Percentiles rank a stretch among this genome's conserved stretches.
Evolutionary conservation across 768 basidiomycete species (phyloP).

Genomic region (Macrolepiota fuliginosa): DNA sequence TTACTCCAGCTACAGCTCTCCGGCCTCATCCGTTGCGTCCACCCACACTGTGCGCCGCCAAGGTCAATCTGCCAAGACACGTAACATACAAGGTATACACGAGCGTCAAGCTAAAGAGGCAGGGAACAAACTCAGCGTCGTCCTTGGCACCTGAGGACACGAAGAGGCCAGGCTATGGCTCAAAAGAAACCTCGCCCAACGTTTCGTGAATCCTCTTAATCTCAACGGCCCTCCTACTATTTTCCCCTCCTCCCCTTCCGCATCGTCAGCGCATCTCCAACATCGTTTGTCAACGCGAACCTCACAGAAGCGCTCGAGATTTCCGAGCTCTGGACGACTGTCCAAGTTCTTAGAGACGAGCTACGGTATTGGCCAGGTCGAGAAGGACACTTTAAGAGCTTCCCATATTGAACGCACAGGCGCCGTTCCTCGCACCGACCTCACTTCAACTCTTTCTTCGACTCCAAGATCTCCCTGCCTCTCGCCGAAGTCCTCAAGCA

Average conservation of each 20-base stretch:
- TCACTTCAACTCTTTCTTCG: conserved; percentile 8
- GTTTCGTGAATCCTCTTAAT: conserved; percentile 54
- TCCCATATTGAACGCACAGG: conserved; percentile 48
- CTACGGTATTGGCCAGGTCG: conserved; percentile 60
- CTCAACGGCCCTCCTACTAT: conserved; percentile 28
- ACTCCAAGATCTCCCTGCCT: conserved; percentile 12
- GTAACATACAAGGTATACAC: conserved; percentile 37
- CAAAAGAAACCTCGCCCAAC: conserved; percentile 59
- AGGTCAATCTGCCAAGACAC: conserved; percentile 30
- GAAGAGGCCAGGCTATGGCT: conserved; percentile 64
- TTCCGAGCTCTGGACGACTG: conserved; percentile 24
- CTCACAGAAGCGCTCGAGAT: background rate
- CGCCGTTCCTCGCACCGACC: background rate
- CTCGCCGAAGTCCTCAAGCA: background rate
- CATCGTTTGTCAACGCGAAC: conserved; percentile 22
- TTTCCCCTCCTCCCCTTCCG: conserved; percentile 22
- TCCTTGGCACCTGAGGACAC: conserved; percentile 69
- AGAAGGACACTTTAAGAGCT: conserved; percentile 62
- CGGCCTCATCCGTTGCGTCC: conserved; percentile 22
- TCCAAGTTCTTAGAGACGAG: conserved; percentile 54
- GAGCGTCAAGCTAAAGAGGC: conserved; percentile 37
- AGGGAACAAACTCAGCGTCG: conserved; percentile 54
- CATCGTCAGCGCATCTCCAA: conserved; percentile 23
- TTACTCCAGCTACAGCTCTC: conserved; percentile 1
- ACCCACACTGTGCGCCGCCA: conserved; percentile 45